Conservation (phyloP, 495 filamentous ascomycete species). For the Neurospora hispaniola region DNA sequence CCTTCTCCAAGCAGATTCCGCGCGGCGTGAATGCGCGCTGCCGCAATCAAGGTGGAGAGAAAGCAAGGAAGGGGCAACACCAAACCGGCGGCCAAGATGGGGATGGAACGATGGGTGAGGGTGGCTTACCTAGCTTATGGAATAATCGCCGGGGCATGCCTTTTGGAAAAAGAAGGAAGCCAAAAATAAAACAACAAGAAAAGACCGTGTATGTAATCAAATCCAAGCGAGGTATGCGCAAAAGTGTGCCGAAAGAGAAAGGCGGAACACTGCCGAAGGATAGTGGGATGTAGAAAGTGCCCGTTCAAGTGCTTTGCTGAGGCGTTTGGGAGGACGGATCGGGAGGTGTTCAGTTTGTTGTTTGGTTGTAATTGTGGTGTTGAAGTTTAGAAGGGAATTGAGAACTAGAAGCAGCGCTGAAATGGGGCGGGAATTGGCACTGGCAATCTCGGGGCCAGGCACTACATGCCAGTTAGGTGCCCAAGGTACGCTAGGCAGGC, state of each 20-base stretch:
- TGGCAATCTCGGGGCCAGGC: background rate
- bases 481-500: background rate
- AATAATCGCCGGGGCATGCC: background rate
- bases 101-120: background rate
- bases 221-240: background rate
- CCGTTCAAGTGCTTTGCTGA: background rate
- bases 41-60: background rate
- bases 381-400: background rate
- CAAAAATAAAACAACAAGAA: background rate
- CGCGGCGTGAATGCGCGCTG: background rate
- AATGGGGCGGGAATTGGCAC: background rate
- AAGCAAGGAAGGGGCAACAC: background rate
- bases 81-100: background rate
- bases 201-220: background rate
- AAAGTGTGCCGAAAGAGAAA: background rate
- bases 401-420: background rate
- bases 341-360: background rate
- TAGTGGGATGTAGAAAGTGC: background rate
- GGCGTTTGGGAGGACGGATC: background rate
- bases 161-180: background rate
- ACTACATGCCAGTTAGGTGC: background rate
- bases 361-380: background rate
- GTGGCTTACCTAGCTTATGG: background rate
- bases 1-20: background rate
- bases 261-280: background rate